Evolutionary conservation across 2,329 filamentous ascomycete genomes (phyloP).

Genomic region (Ceratocystis lukuohia): DNA sequence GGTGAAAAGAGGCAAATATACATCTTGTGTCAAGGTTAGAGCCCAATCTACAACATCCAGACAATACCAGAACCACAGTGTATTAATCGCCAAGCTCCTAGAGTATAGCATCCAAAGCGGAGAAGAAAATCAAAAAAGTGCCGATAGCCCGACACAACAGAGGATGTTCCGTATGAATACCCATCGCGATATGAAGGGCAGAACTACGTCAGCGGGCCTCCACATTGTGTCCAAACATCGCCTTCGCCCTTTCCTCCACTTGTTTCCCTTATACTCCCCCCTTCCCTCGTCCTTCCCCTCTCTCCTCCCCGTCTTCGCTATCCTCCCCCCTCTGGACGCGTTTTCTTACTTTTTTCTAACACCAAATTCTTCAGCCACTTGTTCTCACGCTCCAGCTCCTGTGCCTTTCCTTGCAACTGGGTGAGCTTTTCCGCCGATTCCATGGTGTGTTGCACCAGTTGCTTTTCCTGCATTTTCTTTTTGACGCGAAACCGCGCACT

Average conservation of each 20-base stretch:
- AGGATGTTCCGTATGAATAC: too few species aligned
- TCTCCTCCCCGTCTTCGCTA: neutral
- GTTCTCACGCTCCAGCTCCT: slow-evolving; percentile 46
- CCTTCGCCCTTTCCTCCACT: too few species aligned
- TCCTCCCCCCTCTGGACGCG: neutral
- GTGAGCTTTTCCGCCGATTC: slow-evolving; percentile 48
- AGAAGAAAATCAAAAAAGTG: too few species aligned
- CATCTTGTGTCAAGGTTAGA: too few species aligned
- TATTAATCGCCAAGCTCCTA: too few species aligned
- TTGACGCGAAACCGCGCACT: slow-evolving; percentile 55
- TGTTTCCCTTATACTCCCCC: neutral
- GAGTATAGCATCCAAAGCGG: too few species aligned
- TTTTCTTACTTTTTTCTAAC: slow-evolving; percentile 35
- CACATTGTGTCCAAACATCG: too few species aligned
- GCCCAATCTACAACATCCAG: too few species aligned
- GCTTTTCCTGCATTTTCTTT: slow-evolving; percentile 56
- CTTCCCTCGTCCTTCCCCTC: neutral
- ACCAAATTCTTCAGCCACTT: slow-evolving; percentile 47
- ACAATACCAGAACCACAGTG: too few species aligned
- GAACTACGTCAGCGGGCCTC: too few species aligned
- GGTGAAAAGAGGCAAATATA: neutral
- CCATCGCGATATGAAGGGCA: too few species aligned
- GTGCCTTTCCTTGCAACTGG: slow-evolving; percentile 41
- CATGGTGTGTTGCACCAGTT: slow-evolving; percentile 46
- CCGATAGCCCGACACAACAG: too few species aligned